phyloP scores from a whole-genome alignment of 2,329 filamentous ascomycete genomes.

The Aspergillus pseudoglaucus region DNA sequence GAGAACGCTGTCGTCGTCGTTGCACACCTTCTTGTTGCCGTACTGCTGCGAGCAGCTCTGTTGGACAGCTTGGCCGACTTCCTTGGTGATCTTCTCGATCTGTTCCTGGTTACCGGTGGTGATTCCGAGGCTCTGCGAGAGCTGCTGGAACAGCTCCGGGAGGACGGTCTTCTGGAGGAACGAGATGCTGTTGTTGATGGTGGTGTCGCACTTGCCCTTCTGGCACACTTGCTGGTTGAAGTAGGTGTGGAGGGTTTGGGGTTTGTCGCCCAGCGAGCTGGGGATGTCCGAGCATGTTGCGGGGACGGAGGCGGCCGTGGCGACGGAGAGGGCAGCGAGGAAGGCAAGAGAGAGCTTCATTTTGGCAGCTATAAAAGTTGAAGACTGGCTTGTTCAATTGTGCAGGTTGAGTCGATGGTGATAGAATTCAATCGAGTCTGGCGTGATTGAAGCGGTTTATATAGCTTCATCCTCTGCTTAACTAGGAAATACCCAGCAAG shows the following conservation, averaged over 20 bases:
- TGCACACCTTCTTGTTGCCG: slow-evolving; percentile 6
- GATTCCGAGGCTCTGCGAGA: slow-evolving; percentile 3
- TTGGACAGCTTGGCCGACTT: slow-evolving; percentile 2
- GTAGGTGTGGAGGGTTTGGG: slow-evolving; percentile 5
- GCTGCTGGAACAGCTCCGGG: slow-evolving; percentile 5
- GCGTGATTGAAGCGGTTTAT: background rate
- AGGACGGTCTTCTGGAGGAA: slow-evolving; percentile 5
- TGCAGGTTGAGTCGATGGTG: background rate
- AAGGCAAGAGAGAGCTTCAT: slow-evolving; percentile 1
- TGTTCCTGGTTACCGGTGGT: slow-evolving; percentile 2
- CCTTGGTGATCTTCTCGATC: slow-evolving; percentile 3
- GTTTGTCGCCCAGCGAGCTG: slow-evolving; percentile 6
- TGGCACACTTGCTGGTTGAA: slow-evolving; percentile 7
- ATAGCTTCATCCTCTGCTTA: background rate
- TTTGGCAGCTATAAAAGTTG: background rate
- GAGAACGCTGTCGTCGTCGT: slow-evolving; percentile 1
- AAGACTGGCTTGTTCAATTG: background rate
- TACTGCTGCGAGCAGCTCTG: slow-evolving; percentile 4
- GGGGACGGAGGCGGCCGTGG: background rate
- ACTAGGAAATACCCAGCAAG: background rate
- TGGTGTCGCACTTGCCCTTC: slow-evolving; percentile 6
- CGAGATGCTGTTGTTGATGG: slow-evolving; percentile 8
- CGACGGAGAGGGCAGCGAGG: background rate
- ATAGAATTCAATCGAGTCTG: background rate
- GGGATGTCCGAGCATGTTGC: slow-evolving; percentile 5